Base-by-base conservation (phyloP, 2,329 filamentous ascomycete species). In the Bipolaris gigantea region DNA sequence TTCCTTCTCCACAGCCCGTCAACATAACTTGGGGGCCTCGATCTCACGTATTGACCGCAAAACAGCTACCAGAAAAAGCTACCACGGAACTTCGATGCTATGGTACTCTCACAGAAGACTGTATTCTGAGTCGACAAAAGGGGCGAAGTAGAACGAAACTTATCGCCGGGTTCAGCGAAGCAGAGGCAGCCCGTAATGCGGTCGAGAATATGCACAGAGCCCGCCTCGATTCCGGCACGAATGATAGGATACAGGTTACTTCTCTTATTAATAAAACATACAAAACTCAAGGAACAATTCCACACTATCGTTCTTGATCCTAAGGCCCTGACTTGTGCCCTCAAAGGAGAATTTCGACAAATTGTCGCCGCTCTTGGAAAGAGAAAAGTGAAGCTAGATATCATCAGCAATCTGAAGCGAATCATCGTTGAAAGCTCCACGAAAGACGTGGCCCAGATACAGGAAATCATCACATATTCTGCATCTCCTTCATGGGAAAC, bases 331-430 rank as follows among this genome's bases (percentile, higher is more conserved):
- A 25, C 15, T 34, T 48, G 41, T 30, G 59, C 56, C n/a, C 30
- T 64, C 8, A 53, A 39, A 49, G 60, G 60, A 1, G 60, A 56
- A 19, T 60, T 63, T 46, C 51, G 56, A 21, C 47, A 48, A 6
- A 25, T 63, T 21, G 50, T 63, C 18, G 48, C 48, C 7, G 33
- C 47, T 19, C 44, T 63, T 34, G 62, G 58, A 16, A 63, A 63
- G 38, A 53, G 63, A 11, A 53, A 39, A 23, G 55, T 62, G 6
- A 63, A 56, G 42, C 33, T 65, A 30, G 53, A 63, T 21, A 53
- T 65, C 30, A 50, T 35, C 9, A 34, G 11, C n/a, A 56, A 52
- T n/a, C 62, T 51, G 8, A 65, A 62, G 48, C 45, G 48, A 23
- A 62, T 65, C 32, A 50, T 58, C 25, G 45, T 65, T 23, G 30